Base-by-base conservation (phyloP, 208 protist genomes). In the Leishmania turanica region DNA sequence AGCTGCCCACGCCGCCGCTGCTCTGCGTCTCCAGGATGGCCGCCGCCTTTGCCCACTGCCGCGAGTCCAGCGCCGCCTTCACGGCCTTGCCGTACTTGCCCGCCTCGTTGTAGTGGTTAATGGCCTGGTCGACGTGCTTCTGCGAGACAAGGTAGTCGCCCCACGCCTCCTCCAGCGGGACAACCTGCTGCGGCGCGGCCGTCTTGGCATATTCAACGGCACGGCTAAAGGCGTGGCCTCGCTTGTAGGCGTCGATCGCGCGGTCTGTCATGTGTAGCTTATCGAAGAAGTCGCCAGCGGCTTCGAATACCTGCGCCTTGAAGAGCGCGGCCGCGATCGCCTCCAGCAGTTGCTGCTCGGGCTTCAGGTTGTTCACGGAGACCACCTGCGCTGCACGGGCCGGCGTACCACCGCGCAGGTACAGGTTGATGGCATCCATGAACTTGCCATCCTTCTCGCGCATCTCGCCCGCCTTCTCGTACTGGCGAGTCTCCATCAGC, bases 81-180 rank as follows among this genome's bases (percentile, higher is more conserved):
- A 99, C 96, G 19, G 99, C 99, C 93, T 99, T 99, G 81, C 85
- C 83, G 79, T 97, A 96, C 84, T 97, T 89, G 69, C 95, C 93
- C 0, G 98, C 96, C 91, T 99, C 98, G 81, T 98, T 97, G 92
- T 98, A 99, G 93, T 99, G 99, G 85, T 98, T 98, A 82, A 99
- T 99, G 21, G 99, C 98, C 77, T 97, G 92, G 83, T 99, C 99
- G 1, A 98, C 87, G 77, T 99, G 96, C 88, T 97, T 94, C 83
- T 98, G 95, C n/a, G 81, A 88, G 8, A 99, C 97, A n/a, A 99
- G 94, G 81, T 97, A 98, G 86, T 99, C 98, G 56, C 98, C 99
- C 98, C 98, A 99, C 82, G 91, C 91, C 84, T 99, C 95, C 89
- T 99, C 97, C 49, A 99, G 87, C 58, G 78, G 37, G 34, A 90